phyloP scores from a whole-genome alignment of 306 rosid genomes.

The Castanea crenata region DNA sequence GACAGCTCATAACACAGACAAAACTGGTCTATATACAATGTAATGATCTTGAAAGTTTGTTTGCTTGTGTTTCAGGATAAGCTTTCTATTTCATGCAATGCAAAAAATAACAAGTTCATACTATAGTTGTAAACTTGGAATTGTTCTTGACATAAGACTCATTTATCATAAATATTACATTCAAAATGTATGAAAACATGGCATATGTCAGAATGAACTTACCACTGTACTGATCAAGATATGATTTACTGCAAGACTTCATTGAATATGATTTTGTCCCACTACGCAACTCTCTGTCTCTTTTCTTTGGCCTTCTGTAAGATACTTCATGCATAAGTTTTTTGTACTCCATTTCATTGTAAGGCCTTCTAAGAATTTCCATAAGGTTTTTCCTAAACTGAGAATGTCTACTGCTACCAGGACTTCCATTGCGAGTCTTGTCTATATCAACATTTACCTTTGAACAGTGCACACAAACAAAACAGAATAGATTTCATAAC shows the following conservation, averaged over 20 bases:
- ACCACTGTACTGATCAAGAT: slow-evolving; percentile 55
- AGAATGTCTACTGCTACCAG: slow-evolving; percentile 10
- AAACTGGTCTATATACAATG: too few relatives aligned
- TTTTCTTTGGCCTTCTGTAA: slow-evolving; percentile 10
- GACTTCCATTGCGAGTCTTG: not conserved
- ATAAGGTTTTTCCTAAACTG: slow-evolving; percentile 52
- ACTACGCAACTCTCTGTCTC: slow-evolving; percentile 37
- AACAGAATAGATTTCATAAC: not conserved
- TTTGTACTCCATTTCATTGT: slow-evolving; percentile 35
- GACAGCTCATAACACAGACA: not conserved
- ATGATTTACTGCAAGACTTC: slow-evolving; percentile 36
- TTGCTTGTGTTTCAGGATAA: not conserved
- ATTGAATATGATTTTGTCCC: slow-evolving; percentile 20
- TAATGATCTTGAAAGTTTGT: not conserved
- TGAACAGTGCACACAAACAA: slow-evolving; percentile 23
- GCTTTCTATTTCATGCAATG: not conserved
- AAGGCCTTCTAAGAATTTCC: slow-evolving; percentile 58
- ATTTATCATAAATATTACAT: not conserved
- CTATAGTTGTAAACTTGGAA: not conserved
- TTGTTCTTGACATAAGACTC: not conserved
- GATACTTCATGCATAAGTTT: slow-evolving; percentile 6
- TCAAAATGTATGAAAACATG: not conserved
- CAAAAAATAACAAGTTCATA: not conserved
- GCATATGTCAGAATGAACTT: slow-evolving; percentile 20
- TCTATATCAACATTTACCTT: slow-evolving; percentile 32